phyloP scores from a whole-genome alignment of 371 early-diverging fungal genomes.

The Cokeromyces recurvatus region DNA sequence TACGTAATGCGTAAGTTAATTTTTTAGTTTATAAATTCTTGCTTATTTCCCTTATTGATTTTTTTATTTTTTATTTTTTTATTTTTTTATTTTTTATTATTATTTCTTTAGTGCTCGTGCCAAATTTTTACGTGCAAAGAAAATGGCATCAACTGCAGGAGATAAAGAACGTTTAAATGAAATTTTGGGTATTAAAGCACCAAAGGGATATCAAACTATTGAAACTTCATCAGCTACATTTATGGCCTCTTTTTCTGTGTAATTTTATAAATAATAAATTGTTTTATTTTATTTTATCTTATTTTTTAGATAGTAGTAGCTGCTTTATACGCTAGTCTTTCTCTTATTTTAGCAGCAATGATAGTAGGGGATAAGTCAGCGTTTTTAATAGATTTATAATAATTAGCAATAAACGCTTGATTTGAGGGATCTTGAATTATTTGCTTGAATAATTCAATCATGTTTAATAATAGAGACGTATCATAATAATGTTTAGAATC shows the following conservation, averaged over 20 bases:
- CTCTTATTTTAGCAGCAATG: conserved; percentile 10
- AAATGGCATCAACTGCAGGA: conserved; percentile 42
- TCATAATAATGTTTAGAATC: conserved; percentile 5
- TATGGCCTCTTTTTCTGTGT: conserved; percentile 23
- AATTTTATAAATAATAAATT: background rate
- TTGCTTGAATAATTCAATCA: conserved; percentile 3
- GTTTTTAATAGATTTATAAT: conserved; percentile 8
- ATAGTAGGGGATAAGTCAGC: background rate
- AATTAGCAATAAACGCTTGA: conserved; percentile 3
- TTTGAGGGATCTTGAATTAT: background rate
- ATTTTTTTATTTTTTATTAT: background rate
- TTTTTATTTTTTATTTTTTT: no score
- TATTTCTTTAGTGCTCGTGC: conserved; percentile 54
- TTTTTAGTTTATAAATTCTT: background rate
- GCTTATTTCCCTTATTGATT: background rate
- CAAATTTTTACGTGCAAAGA: conserved; percentile 70
- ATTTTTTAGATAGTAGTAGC: background rate
- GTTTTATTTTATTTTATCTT: background rate
- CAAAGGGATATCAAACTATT: conserved; percentile 1
- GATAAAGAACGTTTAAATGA: conserved; percentile 47
- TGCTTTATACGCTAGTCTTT: conserved; percentile 10
- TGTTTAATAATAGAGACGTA: background rate
- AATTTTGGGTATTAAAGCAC: conserved; percentile 49
- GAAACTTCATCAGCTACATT: conserved; percentile 12
- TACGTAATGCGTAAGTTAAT: conserved; percentile 54